Percentiles rank a stretch among this genome's conserved stretches.
These are phyloP conservation scores for Vigna radiata DNA, from an alignment of 306 rosid species.

Conservation along the genomic window DNA sequence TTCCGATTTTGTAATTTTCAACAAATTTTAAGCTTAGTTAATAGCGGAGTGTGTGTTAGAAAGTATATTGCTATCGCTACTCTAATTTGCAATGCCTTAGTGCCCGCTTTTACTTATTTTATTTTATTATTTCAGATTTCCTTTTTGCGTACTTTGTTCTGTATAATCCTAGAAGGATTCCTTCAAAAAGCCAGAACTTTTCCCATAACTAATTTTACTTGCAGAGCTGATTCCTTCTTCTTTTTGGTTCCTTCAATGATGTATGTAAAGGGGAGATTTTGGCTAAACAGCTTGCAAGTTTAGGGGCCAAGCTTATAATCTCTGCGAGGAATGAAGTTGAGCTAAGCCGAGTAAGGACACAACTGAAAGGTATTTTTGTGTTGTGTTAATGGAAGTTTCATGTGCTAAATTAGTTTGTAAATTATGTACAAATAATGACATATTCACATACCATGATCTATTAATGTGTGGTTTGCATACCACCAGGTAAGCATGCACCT, in stretches of 20 bases:
- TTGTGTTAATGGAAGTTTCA: slow-evolving; percentile 23
- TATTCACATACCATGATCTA: slow-evolving; percentile 7
- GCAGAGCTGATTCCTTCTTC: background rate
- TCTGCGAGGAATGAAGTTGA: slow-evolving; percentile 92
- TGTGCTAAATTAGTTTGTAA: background rate
- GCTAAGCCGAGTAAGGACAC: slow-evolving; percentile 71
- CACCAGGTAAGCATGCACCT: slow-evolving; percentile 84
- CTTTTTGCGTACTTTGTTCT: slow-evolving; percentile 1
- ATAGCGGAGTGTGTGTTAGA: too few relatives aligned
- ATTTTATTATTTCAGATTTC: slow-evolving; percentile 9
- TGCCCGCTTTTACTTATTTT: background rate
- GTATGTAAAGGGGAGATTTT: slow-evolving; percentile 76
- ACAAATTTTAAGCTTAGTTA: too few relatives aligned
- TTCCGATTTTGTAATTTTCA: too few relatives aligned
- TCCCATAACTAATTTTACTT: slow-evolving; percentile 34
- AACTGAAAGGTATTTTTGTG: slow-evolving; percentile 68
- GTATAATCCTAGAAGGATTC: background rate
- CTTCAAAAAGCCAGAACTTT: slow-evolving; percentile 1
- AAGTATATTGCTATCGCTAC: too few relatives aligned
- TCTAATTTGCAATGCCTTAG: slow-evolving; percentile 15
- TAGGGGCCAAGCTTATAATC: slow-evolving; percentile 91
- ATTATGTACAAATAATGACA: slow-evolving; percentile 17
- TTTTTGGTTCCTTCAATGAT: slow-evolving; percentile 17
- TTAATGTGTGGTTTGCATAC: slow-evolving; percentile 36
- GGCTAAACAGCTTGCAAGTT: slow-evolving; percentile 83